Percentiles rank a stretch among this genome's conserved stretches.
These are phyloP conservation scores for Aureobasidium sp. DNA, from an alignment of 2,329 filamentous ascomycete genomes.

Conservation along the genomic window DNA sequence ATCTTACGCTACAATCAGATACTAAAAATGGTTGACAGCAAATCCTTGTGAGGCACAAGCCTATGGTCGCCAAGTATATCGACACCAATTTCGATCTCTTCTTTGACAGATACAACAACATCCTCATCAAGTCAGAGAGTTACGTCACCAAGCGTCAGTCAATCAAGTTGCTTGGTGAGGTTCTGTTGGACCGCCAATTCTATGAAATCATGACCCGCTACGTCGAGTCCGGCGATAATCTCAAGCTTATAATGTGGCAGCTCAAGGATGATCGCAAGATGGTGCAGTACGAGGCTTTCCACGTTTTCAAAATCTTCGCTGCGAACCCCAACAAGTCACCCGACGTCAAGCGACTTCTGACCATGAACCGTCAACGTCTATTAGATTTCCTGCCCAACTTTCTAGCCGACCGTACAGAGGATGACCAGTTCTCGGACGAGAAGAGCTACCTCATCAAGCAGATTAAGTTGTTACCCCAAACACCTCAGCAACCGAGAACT, in stretches of 20 bases:
- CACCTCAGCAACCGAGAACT: background rate
- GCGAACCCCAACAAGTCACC: conserved; percentile 98
- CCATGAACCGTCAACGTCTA: conserved; percentile 91
- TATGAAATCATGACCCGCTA: conserved; percentile 98
- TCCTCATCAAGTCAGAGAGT: conserved; percentile 82
- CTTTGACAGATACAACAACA: conserved; percentile 82
- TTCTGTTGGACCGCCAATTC: conserved; percentile 88
- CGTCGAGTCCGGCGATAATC: conserved; percentile 87
- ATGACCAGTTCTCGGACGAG: conserved; percentile 98
- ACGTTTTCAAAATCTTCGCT: conserved; percentile 99
- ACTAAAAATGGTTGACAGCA: conserved; percentile 51
- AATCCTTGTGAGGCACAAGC: conserved; percentile 89
- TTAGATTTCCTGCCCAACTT: conserved; percentile 86
- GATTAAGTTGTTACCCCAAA: conserved; percentile 46
- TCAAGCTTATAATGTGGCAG: conserved; percentile 98
- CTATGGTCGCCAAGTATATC: conserved; percentile 80
- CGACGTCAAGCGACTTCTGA: conserved; percentile 87
- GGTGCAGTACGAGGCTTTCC: conserved; percentile 98
- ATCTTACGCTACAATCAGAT: background rate
- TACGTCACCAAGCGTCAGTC: conserved; percentile 98
- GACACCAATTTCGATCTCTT: conserved; percentile 87
- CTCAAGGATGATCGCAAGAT: conserved; percentile 93
- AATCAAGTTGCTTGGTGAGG: conserved; percentile 93
- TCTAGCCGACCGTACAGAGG: conserved; percentile 88
- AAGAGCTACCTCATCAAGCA: conserved; percentile 95